These are phyloP conservation scores for Ulota crispa DNA, from an alignment of 225 moss, liverwort and hornwort genomes.

Conservation along the genomic window DNA sequence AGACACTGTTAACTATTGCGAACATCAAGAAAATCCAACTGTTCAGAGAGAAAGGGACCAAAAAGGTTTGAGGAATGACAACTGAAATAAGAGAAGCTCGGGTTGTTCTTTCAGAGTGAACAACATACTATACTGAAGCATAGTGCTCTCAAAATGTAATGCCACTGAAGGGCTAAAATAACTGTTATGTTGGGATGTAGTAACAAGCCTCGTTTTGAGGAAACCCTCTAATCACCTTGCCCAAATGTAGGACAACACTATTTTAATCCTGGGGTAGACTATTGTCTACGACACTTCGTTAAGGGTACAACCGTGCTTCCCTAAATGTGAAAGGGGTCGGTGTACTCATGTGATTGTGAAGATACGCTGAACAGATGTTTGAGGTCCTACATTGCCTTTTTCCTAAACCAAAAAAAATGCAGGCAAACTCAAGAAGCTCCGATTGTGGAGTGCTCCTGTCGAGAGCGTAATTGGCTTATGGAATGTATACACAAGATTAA, in stretches of 20 bases:
- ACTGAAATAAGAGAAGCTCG: background rate
- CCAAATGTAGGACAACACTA: conserved; percentile 30
- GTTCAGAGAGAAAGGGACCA: background rate
- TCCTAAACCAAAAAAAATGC: background rate
- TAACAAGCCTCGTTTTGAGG: conserved; percentile 19
- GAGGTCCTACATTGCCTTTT: background rate
- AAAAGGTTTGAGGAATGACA: background rate
- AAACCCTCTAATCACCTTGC: conserved; percentile 2
- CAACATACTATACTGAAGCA: conserved; percentile 15
- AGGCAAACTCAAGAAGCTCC: conserved; percentile 31
- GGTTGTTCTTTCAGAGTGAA: background rate
- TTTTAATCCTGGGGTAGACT: conserved; percentile 16
- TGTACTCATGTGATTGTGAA: conserved; percentile 15
- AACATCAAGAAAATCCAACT: background rate
- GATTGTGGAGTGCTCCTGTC: conserved; percentile 28
- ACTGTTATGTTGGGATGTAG: conserved; percentile 14
- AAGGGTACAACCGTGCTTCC: conserved; percentile 4
- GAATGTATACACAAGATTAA: conserved; percentile 40
- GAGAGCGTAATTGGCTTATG: conserved; percentile 7
- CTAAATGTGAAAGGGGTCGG: conserved; percentile 22
- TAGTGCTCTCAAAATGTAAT: conserved; percentile 6
- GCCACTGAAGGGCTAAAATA: background rate
- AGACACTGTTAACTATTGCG: background rate
- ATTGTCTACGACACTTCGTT: conserved; percentile 17
- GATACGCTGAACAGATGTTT: conserved; percentile 5